Evolutionary conservation across 1,284 basidiomycete genomes (phyloP), one percentile per base, ranked within the genome.

Genomic region (Ganoderma sinense): DNA sequence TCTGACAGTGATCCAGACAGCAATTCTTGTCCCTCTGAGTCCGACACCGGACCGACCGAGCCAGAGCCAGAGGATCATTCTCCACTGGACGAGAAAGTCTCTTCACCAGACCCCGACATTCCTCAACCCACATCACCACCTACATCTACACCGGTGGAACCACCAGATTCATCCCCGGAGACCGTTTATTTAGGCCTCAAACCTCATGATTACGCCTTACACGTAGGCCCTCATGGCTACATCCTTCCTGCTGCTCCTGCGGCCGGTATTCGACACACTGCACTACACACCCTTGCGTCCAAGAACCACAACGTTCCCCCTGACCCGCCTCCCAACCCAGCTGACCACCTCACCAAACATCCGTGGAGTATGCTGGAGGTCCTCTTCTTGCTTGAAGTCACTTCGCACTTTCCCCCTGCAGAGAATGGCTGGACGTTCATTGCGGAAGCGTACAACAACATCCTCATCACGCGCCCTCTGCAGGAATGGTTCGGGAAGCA

Each of bases 341-440:
- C 69, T 8, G 67, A 66, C 10, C 53, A 71, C 58, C 66, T 74
- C 2, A 64, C 65, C 31, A 45, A 69, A n/a, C 18, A 73, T 26
- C 73, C 75, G 2, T 75, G 75, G 75, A 67, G 68, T 10, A 73
- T 74, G 70, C 48, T 64, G 43, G 75, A 75, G 66, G 69, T 74
- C 16, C 65, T 73, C 39, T 69, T 73, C 40, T 68, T 75, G 29
- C 70, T 75, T 18, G 73, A 75, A 51, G 64, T 75, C 36, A 66
- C 70, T 29, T 66, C 75, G 6, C 71, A 75, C 48, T 75, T 72
- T 39, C 71, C 73, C 11, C 73, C 75, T 29, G 66, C 69, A 0
- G 70, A 73, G 40, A 66, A 73, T 56, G 70, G 71, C 1, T 75
- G 75, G 75, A 53, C 36, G 14, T 71, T 71, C 62, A 67, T 75